phyloP scores from a whole-genome alignment of 2,329 filamentous ascomycete species.

The Colletotrichum sp. region DNA sequence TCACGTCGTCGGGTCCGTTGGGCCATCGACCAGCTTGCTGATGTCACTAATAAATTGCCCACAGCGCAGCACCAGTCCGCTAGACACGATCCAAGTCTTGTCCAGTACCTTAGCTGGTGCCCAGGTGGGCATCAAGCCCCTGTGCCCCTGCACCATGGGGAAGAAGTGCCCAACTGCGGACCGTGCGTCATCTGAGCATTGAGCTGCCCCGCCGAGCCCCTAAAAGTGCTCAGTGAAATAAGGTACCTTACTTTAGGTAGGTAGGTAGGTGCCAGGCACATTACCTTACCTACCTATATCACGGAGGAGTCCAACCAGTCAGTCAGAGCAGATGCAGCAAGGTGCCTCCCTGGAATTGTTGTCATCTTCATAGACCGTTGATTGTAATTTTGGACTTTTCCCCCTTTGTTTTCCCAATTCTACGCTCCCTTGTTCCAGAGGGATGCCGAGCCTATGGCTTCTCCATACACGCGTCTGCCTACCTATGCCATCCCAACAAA shows the following conservation, averaged over 20 bases:
- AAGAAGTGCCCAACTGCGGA: background rate
- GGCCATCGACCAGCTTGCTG: background rate
- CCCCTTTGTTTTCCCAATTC: background rate
- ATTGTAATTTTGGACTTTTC: background rate
- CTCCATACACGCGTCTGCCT: background rate
- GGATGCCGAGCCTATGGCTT: background rate
- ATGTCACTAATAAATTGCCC: conserved; percentile 16
- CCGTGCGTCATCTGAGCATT: background rate
- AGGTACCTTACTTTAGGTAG: background rate
- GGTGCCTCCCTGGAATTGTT: background rate
- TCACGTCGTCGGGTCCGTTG: background rate
- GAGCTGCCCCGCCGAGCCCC: background rate
- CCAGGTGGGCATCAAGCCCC: background rate
- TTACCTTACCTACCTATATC: background rate
- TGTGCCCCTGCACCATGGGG: background rate
- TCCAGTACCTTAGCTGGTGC: too few species aligned
- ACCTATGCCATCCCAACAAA: background rate
- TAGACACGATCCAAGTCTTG: background rate
- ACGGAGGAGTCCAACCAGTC: background rate
- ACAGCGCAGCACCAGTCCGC: background rate
- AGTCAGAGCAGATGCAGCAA: background rate
- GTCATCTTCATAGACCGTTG: background rate
- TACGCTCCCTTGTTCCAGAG: background rate
- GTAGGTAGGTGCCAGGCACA: background rate
- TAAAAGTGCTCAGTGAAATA: background rate